Base-by-base conservation (phyloP, 2,329 filamentous ascomycete genomes). In the Exophiala lecanii-corni region DNA sequence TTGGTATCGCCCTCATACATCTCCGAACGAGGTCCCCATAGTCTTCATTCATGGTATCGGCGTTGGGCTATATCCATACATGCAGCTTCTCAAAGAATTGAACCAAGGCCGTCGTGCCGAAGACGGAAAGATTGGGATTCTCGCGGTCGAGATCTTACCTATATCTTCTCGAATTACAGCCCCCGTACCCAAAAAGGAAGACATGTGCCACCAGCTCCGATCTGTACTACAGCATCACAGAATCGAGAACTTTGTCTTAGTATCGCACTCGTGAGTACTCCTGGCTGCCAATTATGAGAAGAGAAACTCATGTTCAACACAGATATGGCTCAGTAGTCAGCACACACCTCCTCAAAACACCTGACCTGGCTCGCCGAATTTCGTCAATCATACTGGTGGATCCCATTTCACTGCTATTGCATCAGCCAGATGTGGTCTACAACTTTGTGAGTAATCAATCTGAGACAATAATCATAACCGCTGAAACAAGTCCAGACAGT, bases 21-120 rank as follows among this genome's bases (percentile, higher is more conserved):
- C 77, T 1, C 19, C 36, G 20, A 74, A 68, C 1, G 68, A 69
- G 31, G 25, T 47, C 17, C 83, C 82, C 0, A 62, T 86, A 5
- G 62, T 87, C 3, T 86, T 85, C 62, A 70, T 86, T 36, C 83
- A 86, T 53, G 83, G 83, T 12, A 84, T 86, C 36, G 81, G 82
- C 31, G 71, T 86, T 44, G 82, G 83, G 0, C 70, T 86, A 2
- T 75, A 76, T 57, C 74, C 80, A 0, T 84, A 86, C 53, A 65
- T 72, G 9, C 59, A 64, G 12, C 82, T 82, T 55, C 63, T 86
- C 2, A 58, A 62, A 23, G 70, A 74, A 37, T 61, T 85, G 86
- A 60, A 45, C 25, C n/a, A n/a, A 36, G 30, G 44, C 25, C 31
- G 36, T 13, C 30, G 32, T 30, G 13, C 18, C 4, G 37, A 44